phyloP scores from a whole-genome alignment of 257 asterid species.

The Fraxinus cuspidata region DNA sequence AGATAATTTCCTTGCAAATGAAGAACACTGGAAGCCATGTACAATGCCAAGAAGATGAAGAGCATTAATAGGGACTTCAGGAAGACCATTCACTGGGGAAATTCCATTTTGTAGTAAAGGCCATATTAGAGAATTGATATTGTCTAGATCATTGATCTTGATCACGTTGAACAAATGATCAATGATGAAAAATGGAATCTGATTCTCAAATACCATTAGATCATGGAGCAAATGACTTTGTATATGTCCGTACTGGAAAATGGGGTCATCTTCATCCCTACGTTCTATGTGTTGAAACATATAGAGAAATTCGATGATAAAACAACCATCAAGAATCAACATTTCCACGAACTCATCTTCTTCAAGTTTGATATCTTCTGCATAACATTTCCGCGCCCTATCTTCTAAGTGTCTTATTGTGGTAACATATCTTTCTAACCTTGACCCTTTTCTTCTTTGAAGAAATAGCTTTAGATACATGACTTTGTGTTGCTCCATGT shows the following conservation, averaged over 20 bases:
- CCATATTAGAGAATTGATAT: background rate
- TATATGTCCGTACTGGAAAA: conserved; percentile 1
- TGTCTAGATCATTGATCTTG: background rate
- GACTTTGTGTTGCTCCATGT: conserved; percentile 6
- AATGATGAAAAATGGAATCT: conserved; percentile 10
- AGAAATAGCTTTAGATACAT: conserved; percentile 7
- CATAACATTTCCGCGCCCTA: background rate
- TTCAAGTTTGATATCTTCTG: background rate
- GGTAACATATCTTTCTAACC: background rate
- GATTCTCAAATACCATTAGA: conserved; percentile 2
- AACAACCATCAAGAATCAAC: conserved; percentile 24
- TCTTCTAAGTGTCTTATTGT: conserved; percentile 12
- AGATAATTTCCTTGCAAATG: background rate
- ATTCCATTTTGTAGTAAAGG: background rate
- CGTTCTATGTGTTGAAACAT: background rate
- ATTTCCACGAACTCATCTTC: conserved; percentile 12
- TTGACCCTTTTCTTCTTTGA: background rate
- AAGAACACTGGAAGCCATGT: background rate
- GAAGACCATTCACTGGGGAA: conserved; percentile 8
- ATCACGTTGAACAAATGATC: conserved; percentile 14
- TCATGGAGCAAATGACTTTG: background rate
- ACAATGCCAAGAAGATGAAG: conserved; percentile 28
- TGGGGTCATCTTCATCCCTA: conserved; percentile 8
- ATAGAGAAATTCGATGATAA: conserved; percentile 11
- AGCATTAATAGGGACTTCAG: background rate